Conservation (phyloP, 2,329 filamentous ascomycete genomes). For the Xylaria hypoxylon region DNA sequence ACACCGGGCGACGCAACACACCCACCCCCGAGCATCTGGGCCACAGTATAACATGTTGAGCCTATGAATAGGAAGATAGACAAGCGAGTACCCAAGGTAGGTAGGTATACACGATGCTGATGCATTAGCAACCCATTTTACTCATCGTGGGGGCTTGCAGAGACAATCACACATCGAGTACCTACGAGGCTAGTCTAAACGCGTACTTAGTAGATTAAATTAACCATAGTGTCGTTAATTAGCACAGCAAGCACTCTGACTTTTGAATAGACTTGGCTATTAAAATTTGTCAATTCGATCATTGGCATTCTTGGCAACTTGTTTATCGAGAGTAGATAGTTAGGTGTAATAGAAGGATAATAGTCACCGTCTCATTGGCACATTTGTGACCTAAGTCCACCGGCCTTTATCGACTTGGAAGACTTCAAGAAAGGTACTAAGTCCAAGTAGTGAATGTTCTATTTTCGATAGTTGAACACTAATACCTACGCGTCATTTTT, state of each 20-base stretch:
- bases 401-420: constrained; percentile 13
- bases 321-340: neutral
- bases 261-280: constrained; percentile 13
- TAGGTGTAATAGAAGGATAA: neutral
- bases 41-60: neutral
- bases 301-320: constrained; percentile 26
- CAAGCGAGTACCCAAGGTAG: neutral
- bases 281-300: constrained; percentile 28
- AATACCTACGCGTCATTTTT: constrained; percentile 3
- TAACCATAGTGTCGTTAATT: constrained; percentile 19
- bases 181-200: neutral
- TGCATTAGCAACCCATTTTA: neutral
- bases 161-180: neutral
- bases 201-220: constrained; percentile 3
- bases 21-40: neutral
- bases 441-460: neutral
- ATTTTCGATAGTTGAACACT: constrained; percentile 16
- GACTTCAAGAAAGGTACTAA: neutral
- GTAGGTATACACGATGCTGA: neutral
- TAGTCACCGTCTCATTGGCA: constrained; percentile 15
- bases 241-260: constrained; percentile 19
- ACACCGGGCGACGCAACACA: neutral
- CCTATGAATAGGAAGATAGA: neutral
- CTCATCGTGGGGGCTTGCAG: constrained; percentile 1
- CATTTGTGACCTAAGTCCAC: neutral